Base-by-base conservation (phyloP, 345 rosid species). In the Eucalyptus sideroxylon region DNA sequence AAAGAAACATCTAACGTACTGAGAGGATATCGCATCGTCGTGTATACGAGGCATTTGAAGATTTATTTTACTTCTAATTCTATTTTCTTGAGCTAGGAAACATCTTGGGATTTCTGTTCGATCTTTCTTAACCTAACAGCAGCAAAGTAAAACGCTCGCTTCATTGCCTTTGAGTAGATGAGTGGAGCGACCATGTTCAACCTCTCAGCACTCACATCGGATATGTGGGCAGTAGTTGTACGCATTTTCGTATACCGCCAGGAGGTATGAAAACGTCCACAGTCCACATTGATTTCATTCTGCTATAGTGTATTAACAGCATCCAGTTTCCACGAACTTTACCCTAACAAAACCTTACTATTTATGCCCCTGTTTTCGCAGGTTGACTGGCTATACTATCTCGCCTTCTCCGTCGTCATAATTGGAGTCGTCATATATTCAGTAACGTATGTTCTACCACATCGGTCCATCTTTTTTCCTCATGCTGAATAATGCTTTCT, bases 371-470 rank as follows among this genome's bases (percentile, higher is more conserved):
- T 2, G 9, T 65, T 30, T 88, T 87, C 89, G 87, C 94, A 95
- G 97, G 96, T 94, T 27, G 95, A 93, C 88, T 95, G 95, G 96
- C 60, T 94, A 31, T 95, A 94, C 92, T 95, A 65, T 87, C 86
- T 93, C 89, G 91, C 95, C 85, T 94, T 94, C 87, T 89, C 88
- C 7, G 30, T 90, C 11, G 95, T 94, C 86, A 88, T 90, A 11
- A 65, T 93, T 82, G 95, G 95, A 69, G 89, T 94, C 24, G 16
- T 95, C 88, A 88, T 93, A 55, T 95, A 94, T 86, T 94, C 95
- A 21, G 87, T 88, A 5, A 92, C 90, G 96, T 92, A 93, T 16
- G 92, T 56, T 87, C 49, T 26, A 3, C 11, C 77, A 9, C 77
- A 65, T 16, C 77, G 17, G 21, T 4, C 77, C 77, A n/a, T 16